phyloP scores from a whole-genome alignment of 129 eudicot genomes.

The Dittrichia graveolens region DNA sequence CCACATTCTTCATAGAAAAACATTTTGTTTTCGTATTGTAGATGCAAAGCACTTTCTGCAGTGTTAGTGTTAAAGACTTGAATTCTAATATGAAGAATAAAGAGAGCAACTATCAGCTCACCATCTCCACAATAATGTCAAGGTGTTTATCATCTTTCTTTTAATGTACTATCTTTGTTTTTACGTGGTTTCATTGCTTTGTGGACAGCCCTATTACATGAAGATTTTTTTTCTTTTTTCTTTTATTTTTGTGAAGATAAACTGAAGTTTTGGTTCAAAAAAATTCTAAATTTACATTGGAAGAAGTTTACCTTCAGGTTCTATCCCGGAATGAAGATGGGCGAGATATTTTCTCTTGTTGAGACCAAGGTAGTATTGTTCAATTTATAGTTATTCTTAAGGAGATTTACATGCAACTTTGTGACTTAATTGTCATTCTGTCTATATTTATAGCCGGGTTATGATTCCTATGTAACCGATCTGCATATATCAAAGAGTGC shows the following conservation, averaged over 20 bases:
- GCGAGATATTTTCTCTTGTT: constrained; percentile 59
- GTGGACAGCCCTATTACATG: constrained; percentile 5
- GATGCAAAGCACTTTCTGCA: constrained; percentile 62
- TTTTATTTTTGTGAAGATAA: not conserved
- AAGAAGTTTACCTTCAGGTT: constrained; percentile 48
- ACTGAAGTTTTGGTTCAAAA: not conserved
- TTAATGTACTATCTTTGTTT: not conserved
- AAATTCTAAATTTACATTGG: not conserved
- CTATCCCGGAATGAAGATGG: constrained; percentile 79
- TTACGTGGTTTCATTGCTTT: constrained; percentile 14
- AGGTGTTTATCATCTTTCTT: constrained; percentile 39
- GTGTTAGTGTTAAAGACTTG: constrained; percentile 41
- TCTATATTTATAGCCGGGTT: constrained; percentile 69
- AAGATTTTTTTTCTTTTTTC: not conserved
- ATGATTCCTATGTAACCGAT: constrained; percentile 70
- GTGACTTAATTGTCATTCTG: constrained; percentile 18
- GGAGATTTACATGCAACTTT: not conserved
- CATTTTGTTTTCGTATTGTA: constrained; percentile 27
- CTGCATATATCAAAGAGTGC: constrained; percentile 63
- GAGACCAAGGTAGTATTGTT: constrained; percentile 55
- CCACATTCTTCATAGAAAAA: constrained; percentile 8
- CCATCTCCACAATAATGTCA: constrained; percentile 63
- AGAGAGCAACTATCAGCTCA: constrained; percentile 37
- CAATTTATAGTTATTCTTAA: not conserved
- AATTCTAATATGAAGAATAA: constrained; percentile 50